Percentiles rank a stretch among this genome's conserved stretches.
phyloP scores from a whole-genome alignment of 2,329 filamentous ascomycete species.

The Magnaporthiopsis poae region DNA sequence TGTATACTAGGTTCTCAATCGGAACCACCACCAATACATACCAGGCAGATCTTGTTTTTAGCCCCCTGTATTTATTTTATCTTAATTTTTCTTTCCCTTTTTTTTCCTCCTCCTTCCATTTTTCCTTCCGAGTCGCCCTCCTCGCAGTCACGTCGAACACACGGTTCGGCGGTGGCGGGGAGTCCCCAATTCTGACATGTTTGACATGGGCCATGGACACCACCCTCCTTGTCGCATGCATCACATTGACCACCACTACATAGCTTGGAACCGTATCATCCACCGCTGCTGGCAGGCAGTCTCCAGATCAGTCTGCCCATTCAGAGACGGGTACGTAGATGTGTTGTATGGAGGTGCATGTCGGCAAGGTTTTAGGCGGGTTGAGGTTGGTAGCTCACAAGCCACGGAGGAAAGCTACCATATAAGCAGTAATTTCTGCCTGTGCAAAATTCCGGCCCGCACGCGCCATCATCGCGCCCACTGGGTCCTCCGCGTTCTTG shows the following conservation, averaged over 20 bases:
- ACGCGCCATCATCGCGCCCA: not conserved
- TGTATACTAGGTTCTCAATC: not conserved
- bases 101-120: not conserved
- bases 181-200: not conserved
- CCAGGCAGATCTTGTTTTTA: not conserved
- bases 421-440: not conserved
- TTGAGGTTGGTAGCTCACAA: not conserved
- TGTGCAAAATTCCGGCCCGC: not conserved
- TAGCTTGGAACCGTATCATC: not conserved
- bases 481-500: not conserved
- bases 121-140: not conserved
- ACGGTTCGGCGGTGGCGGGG: not conserved
- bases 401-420: not conserved
- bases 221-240: not conserved
- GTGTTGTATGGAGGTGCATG: not conserved
- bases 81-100: not conserved
- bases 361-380: not conserved
- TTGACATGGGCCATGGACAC: not conserved
- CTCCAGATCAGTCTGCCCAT: not conserved
- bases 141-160: not conserved
- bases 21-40: not conserved
- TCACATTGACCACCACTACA: not conserved
- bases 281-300: not conserved
- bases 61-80: not conserved
- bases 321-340: not conserved